phyloP scores from a whole-genome alignment of 371 early-diverging fungal species.

The Phascolomyces articulosus region DNA sequence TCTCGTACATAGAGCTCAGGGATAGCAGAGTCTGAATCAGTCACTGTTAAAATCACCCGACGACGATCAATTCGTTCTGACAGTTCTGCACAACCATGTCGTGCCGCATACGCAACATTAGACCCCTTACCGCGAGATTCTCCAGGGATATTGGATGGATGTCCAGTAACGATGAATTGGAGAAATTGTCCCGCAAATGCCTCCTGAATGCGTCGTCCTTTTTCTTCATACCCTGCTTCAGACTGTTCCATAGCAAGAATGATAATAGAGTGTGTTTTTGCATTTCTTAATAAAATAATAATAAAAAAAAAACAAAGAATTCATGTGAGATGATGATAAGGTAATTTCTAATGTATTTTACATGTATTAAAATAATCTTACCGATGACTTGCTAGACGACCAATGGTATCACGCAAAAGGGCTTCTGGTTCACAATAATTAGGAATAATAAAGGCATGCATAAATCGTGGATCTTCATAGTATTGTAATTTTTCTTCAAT shows the following conservation, averaged over 20 bases:
- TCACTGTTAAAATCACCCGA: constrained; percentile 63
- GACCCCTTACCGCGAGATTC: constrained; percentile 80
- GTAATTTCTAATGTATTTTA: too few species aligned
- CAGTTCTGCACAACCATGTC: constrained; percentile 35
- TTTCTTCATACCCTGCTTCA: constrained; percentile 59
- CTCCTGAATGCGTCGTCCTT: constrained; percentile 57
- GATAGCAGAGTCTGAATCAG: constrained; percentile 51
- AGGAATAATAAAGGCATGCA: constrained; percentile 66
- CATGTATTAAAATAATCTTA: constrained; percentile 23
- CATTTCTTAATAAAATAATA: constrained; percentile 28
- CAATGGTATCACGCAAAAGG: constrained; percentile 47
- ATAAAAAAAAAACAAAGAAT: not conserved
- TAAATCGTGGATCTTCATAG: constrained; percentile 28
- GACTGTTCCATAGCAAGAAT: constrained; percentile 81
- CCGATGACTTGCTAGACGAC: constrained; percentile 43
- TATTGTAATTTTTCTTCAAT: constrained; percentile 31
- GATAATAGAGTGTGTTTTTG: constrained; percentile 51
- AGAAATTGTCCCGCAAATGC: constrained; percentile 52
- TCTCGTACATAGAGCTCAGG: constrained; percentile 47
- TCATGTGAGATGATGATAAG: not conserved
- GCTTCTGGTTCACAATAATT: constrained; percentile 64
- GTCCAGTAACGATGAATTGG: constrained; percentile 67
- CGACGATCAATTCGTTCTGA: constrained; percentile 37
- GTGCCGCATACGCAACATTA: constrained; percentile 77
- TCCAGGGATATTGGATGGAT: constrained; percentile 68